Base-by-base conservation (phyloP, 1,139 yeast genomes). In the Yamadazyma siamensis region DNA sequence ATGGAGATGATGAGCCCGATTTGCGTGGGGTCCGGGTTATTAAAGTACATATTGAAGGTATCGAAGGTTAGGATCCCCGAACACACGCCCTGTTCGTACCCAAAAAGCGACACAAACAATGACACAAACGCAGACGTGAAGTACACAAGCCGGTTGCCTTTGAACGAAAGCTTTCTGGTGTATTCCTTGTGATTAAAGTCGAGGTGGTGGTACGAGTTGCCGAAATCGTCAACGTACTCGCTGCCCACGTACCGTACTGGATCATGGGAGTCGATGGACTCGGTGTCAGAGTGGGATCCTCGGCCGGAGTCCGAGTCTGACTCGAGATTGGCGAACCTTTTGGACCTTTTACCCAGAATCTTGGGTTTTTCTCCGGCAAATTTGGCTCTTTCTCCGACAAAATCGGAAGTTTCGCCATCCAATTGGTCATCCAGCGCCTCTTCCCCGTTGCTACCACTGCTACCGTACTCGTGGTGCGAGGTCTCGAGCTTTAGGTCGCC, bases 81-180 rank as follows among this genome's bases (percentile, higher is more conserved):
- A 77, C 89, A 84, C 28, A 86, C 95, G 33, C 95, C 95, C 57
- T 87, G 96, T 52, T 87, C 95, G 56, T 84, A 87, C 4, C 95
- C 96, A 52, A 86, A 87, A 20, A 87, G 64, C 34, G 87, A 80
- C 10, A 87, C 95, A 32, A 94, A 94, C 6, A 85, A 63, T 20
- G 89, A 79, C 13, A 86, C 94, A 55, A 86, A 86, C 8, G 82
- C 77, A 2, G 89, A 77, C 3, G 94, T 85, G 58, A 85, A 82
- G 53, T 85, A 86, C 10, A 79, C 71, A 29, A 79, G 53, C 19
- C 53, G 41, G 21, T 47, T 61, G 6, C 75, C 75, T 41, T 68
- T 67, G 46, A 68, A 65, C 21, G 33, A 38, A 7, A 62, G 46
- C 25, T 49, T 49, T 6, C 48, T 40, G 0, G 72, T 65, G 39